These are phyloP conservation scores for Debaryomyces castellii DNA, from an alignment of 805 yeast genomes.

Conservation along the genomic window DNA sequence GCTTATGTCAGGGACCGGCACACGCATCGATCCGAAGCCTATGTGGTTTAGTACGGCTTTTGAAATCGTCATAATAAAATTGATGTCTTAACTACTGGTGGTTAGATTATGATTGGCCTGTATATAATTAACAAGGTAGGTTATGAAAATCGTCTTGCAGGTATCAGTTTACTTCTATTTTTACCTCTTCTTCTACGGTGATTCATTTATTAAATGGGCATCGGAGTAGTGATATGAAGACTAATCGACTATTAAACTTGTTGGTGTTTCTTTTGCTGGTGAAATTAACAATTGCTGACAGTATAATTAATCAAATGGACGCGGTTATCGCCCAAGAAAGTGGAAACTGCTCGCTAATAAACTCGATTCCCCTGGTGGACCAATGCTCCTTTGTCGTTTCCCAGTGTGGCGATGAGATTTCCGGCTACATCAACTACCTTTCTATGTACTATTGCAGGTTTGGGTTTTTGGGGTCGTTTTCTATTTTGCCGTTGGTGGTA, in stretches of 20 bases:
- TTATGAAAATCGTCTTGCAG: background rate
- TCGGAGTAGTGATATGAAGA: background rate
- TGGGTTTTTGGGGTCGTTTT: slow-evolving; percentile 4
- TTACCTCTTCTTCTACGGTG: background rate
- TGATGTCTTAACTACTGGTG: background rate
- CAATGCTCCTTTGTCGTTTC: slow-evolving; percentile 38
- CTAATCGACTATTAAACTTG: background rate
- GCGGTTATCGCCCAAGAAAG: background rate
- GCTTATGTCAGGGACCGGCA: background rate
- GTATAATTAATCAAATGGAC: background rate
- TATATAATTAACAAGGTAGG: background rate
- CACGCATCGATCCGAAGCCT: background rate
- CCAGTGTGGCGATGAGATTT: slow-evolving; percentile 28
- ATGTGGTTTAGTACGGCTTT: background rate
- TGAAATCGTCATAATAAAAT: background rate
- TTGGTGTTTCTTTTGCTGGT: background rate
- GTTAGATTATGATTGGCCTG: background rate
- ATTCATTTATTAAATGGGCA: background rate
- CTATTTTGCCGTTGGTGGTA: slow-evolving; percentile 15
- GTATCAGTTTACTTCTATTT: background rate
- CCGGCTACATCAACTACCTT: slow-evolving; percentile 41
- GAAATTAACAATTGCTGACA: background rate
- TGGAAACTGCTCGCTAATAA: slow-evolving; percentile 7
- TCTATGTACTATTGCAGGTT: slow-evolving; percentile 30
- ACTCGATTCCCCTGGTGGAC: slow-evolving; percentile 14